Conservation (phyloP, 148 eudicot species). For the Gaultheria prostrata region DNA sequence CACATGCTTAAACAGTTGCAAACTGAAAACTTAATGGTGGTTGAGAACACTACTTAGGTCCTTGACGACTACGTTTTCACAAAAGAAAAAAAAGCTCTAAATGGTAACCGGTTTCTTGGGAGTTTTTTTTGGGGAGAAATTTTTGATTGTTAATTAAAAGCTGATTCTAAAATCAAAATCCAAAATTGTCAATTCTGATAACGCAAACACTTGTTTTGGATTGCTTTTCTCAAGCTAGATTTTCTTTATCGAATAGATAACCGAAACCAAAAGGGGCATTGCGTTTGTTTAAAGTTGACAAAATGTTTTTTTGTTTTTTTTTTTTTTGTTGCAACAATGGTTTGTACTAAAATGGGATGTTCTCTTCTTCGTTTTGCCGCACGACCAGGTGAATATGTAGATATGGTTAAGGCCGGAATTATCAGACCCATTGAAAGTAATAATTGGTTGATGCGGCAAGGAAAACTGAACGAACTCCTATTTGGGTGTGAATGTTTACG, state of each 20-base stretch:
- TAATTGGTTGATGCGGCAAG: slow-evolving; percentile 84
- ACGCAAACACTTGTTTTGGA: background rate
- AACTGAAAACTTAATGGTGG: background rate
- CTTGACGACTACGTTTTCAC: background rate
- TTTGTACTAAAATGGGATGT: background rate
- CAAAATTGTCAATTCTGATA: background rate
- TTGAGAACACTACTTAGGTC: background rate
- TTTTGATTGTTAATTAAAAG: background rate
- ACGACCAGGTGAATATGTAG: slow-evolving; percentile 75
- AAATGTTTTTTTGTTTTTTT: too few relatives aligned
- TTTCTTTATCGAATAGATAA: background rate
- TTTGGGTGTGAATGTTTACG: background rate
- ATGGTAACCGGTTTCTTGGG: background rate
- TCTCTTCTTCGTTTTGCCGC: background rate
- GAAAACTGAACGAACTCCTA: slow-evolving; percentile 17
- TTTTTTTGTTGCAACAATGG: background rate
- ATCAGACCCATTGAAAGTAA: slow-evolving; percentile 90
- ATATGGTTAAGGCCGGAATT: slow-evolving; percentile 87
- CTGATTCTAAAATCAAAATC: background rate
- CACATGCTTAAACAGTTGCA: background rate
- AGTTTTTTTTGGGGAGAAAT: background rate
- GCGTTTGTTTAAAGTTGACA: too few relatives aligned
- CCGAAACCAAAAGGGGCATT: background rate
- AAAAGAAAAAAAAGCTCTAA: background rate
- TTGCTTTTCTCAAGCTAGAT: background rate